A percentile compares a stretch with the other conserved stretches of the same genome.
Evolutionary conservation across 768 basidiomycete species (phyloP).

Genomic region (Boletus reticulatus): DNA sequence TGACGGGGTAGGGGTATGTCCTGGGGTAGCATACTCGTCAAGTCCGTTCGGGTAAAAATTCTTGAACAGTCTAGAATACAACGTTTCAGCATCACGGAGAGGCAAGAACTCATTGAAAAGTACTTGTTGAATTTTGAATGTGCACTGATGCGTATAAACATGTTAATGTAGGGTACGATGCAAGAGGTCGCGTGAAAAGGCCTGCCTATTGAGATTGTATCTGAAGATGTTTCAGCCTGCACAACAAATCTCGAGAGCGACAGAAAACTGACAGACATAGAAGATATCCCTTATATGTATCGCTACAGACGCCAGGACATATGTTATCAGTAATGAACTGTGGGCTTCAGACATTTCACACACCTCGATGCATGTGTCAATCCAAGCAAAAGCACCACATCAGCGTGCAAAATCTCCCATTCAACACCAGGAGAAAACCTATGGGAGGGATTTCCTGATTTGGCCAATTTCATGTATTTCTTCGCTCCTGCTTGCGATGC

Average conservation of each 20-base stretch:
- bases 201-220: constrained; percentile 55
- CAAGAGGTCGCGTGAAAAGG: background rate
- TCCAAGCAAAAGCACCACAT: constrained; percentile 68
- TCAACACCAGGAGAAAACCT: constrained; percentile 65
- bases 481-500: constrained; percentile 61
- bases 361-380: constrained; percentile 70
- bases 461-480: constrained; percentile 43
- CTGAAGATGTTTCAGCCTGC: constrained; percentile 25
- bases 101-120: background rate
- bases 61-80: constrained; percentile 53
- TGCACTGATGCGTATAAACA: constrained; percentile 35
- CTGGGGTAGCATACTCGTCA: constrained; percentile 40
- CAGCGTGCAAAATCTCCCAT: constrained; percentile 75
- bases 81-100: background rate
- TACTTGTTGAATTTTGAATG: constrained; percentile 76
- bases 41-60: constrained; percentile 64
- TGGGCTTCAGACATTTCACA: constrained; percentile 10
- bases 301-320: constrained; percentile 38
- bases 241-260: background rate
- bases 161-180: constrained; percentile 20
- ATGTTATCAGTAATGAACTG: constrained; percentile 3
- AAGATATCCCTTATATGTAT: constrained; percentile 75
- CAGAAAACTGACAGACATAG: constrained; percentile 61
- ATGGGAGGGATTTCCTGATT: constrained; percentile 31
- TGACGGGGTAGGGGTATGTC: constrained; percentile 33